phyloP scores from a whole-genome alignment of 2,329 filamentous ascomycete genomes.

The Diplodia intermedia region DNA sequence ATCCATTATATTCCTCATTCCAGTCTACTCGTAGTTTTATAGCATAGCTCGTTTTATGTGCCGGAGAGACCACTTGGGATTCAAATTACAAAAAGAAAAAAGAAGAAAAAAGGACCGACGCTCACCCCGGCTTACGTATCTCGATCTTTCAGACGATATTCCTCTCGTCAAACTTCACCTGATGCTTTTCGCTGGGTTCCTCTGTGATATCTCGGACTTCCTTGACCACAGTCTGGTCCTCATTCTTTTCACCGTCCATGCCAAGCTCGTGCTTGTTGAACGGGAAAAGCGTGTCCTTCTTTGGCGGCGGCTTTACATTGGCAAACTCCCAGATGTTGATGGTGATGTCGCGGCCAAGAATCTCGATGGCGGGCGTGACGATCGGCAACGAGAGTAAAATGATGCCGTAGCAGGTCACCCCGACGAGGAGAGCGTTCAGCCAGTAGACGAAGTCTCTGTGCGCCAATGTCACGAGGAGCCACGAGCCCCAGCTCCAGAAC shows the following conservation, averaged over 20 bases:
- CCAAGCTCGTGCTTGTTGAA: constrained; percentile 36
- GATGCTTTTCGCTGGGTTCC: not conserved
- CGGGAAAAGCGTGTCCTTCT: constrained; percentile 44
- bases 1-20: constrained; percentile 10
- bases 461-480: constrained; percentile 47
- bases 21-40: not conserved
- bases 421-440: constrained; percentile 46
- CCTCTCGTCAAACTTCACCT: constrained; percentile 14
- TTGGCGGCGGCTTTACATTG: constrained; percentile 45
- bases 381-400: constrained; percentile 46
- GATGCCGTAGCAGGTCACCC: constrained; percentile 46
- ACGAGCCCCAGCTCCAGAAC: constrained; percentile 53
- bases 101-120: not conserved
- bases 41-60: not conserved
- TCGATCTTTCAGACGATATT: not conserved
- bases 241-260: constrained; percentile 12
- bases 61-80: not conserved
- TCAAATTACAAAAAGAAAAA: not conserved
- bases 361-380: constrained; percentile 49
- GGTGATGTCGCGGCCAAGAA: constrained; percentile 50
- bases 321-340: constrained; percentile 47
- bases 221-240: not conserved
- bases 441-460: constrained; percentile 43
- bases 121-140: not conserved
- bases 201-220: not conserved